Evolutionary conservation across 2,329 filamentous ascomycete genomes (phyloP).

Genomic region (Monilinia fructigena): DNA sequence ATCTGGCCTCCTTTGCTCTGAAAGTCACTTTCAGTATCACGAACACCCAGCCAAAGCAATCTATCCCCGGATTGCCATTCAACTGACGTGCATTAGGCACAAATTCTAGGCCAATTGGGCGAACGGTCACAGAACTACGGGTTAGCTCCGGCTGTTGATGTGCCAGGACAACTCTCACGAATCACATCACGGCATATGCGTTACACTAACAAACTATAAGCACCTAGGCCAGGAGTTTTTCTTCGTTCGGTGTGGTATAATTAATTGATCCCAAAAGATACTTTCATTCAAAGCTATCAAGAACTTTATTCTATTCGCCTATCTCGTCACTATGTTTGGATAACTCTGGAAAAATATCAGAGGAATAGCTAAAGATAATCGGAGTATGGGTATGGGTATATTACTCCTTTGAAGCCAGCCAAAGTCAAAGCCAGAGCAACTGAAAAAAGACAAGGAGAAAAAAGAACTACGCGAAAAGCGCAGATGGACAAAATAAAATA

Average conservation of each 20-base stretch:
- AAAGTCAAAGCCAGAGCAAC: neutral
- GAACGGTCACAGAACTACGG: no score
- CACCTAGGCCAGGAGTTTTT: no score
- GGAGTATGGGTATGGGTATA: conserved; percentile 21
- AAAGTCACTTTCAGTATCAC: no score
- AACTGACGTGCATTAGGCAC: no score
- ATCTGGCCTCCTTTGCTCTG: no score
- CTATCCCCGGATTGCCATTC: no score
- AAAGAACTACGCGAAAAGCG: neutral
- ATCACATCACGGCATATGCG: neutral
- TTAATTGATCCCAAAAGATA: neutral
- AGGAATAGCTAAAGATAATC: conserved; percentile 9
- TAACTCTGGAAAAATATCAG: neutral
- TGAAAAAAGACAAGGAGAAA: neutral
- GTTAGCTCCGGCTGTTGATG: no score
- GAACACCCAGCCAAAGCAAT: no score
- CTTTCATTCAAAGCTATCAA: neutral
- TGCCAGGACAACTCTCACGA: no score
- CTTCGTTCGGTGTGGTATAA: no score
- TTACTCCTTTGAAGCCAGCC: conserved; percentile 17
- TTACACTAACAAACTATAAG: neutral
- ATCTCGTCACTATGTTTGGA: conserved; percentile 1
- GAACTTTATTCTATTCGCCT: neutral
- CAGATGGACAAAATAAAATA: neutral
- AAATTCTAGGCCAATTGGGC: no score